phyloP scores from a whole-genome alignment of 2,329 filamentous ascomycete species.

The Sclerotinia spermophila region DNA sequence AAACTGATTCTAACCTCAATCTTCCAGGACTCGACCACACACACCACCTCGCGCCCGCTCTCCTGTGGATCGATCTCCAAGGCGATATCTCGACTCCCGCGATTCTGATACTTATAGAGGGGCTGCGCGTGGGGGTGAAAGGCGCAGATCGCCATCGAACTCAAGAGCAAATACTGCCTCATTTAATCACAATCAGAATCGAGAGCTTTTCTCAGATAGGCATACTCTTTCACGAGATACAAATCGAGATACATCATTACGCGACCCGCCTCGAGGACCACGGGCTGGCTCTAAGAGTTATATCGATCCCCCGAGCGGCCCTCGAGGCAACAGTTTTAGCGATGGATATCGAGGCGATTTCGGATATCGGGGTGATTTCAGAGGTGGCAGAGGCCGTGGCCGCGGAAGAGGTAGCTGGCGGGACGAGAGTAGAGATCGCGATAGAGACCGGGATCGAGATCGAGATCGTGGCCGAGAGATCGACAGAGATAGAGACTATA shows the following conservation, averaged over 20 bases:
- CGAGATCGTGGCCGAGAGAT: constrained; percentile 52
- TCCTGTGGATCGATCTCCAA: constrained; percentile 17
- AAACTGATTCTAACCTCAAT: background rate
- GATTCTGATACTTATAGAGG: constrained; percentile 30
- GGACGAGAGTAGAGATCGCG: constrained; percentile 56
- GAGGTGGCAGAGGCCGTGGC: constrained; percentile 51
- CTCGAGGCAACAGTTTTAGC: constrained; percentile 62
- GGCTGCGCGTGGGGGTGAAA: constrained; percentile 32
- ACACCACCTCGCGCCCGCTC: constrained; percentile 38
- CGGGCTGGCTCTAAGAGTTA: constrained; percentile 55
- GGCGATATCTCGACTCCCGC: constrained; percentile 18
- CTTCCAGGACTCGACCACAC: constrained; percentile 6
- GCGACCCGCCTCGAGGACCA: constrained; percentile 77
- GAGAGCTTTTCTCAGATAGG: constrained; percentile 17
- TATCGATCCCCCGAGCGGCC: constrained; percentile 60
- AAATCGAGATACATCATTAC: constrained; percentile 42
- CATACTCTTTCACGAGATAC: constrained; percentile 25
- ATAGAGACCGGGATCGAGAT: constrained; percentile 60
- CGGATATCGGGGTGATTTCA: constrained; percentile 53
- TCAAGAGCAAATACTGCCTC: constrained; percentile 31
- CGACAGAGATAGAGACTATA: constrained; percentile 46
- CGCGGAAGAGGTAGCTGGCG: constrained; percentile 39
- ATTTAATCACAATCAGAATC: constrained; percentile 12
- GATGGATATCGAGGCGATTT: constrained; percentile 56
- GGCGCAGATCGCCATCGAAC: constrained; percentile 47